phyloP scores from a whole-genome alignment of 2,329 filamentous ascomycete species.

The Venturiaceae sp. region DNA sequence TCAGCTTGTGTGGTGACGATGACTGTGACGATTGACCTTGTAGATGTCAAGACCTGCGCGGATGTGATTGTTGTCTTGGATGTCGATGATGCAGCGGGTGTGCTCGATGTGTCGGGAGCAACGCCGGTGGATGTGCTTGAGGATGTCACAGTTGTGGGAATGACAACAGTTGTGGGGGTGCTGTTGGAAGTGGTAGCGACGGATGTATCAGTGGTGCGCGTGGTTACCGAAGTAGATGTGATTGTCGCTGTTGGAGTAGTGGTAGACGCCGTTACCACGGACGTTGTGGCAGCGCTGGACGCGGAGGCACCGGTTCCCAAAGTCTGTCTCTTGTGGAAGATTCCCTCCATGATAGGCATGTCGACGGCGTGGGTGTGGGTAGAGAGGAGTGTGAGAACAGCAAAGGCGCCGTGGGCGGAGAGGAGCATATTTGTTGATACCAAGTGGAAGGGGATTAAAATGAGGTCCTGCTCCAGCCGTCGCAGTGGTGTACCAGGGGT shows the following conservation, averaged over 20 bases:
- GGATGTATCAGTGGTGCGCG: neutral
- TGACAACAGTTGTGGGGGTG: neutral
- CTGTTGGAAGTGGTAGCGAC: neutral
- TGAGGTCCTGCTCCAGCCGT: too few relatives aligned
- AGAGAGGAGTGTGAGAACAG: neutral
- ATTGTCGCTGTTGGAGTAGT: neutral
- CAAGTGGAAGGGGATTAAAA: too few relatives aligned
- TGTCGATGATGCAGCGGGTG: neutral
- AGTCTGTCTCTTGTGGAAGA: slow-evolving; percentile 7
- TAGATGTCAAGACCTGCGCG: slow-evolving; percentile 29
- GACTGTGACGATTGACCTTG: slow-evolving; percentile 29
- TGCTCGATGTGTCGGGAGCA: neutral
- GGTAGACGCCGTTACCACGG: neutral
- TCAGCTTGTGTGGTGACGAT: slow-evolving; percentile 29
- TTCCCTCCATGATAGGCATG: slow-evolving; percentile 1
- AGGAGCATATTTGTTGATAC: slow-evolving; percentile 3
- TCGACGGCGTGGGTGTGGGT: neutral
- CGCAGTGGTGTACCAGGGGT: too few relatives aligned
- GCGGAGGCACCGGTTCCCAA: neutral
- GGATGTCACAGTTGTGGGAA: slow-evolving; percentile 6
- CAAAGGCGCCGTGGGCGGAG: neutral
- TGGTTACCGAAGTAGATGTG: slow-evolving; percentile 3
- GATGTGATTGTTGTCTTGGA: slow-evolving; percentile 25
- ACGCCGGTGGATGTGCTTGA: neutral
- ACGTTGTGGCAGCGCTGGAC: neutral